phyloP scores from a whole-genome alignment of 2,329 filamentous ascomycete genomes.

The Stagonosporopsis rhizophila region DNA sequence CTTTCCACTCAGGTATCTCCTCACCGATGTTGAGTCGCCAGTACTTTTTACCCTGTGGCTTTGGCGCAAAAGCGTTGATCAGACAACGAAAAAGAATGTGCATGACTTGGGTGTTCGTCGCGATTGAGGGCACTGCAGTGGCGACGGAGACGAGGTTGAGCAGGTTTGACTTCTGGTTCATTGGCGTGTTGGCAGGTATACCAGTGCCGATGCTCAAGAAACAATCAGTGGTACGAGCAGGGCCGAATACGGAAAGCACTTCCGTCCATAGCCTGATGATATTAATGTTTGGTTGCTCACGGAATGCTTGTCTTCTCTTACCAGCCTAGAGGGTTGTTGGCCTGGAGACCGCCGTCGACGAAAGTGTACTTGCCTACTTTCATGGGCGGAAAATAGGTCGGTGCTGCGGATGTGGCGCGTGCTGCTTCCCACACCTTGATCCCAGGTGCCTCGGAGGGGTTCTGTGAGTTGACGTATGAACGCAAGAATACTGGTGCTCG shows the following conservation, averaged over 20 bases:
- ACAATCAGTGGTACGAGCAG: conserved; percentile 10
- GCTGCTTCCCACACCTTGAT: conserved; percentile 16
- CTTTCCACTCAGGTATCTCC: conserved; percentile 5
- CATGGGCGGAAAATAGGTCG: conserved; percentile 10
- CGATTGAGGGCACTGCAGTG: not conserved
- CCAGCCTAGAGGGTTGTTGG: conserved; percentile 3
- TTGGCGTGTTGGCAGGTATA: conserved; percentile 2
- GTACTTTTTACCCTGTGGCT: not conserved
- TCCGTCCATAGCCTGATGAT: conserved; percentile 17
- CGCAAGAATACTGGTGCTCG: not conserved
- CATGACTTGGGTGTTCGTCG: conserved; percentile 2
- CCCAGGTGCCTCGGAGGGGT: not conserved
- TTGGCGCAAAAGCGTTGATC: conserved; percentile 9
- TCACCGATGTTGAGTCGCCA: conserved; percentile 7
- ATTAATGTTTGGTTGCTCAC: not conserved
- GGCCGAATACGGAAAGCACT: conserved; percentile 3
- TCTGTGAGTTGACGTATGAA: conserved; percentile 1
- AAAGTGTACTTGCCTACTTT: conserved; percentile 3
- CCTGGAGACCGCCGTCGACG: conserved; percentile 4
- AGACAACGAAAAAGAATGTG: conserved; percentile 6
- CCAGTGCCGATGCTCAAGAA: conserved; percentile 18
- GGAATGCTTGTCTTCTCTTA: not conserved
- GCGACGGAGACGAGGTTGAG: not conserved
- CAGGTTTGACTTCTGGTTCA: not conserved
- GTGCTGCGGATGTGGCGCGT: conserved; percentile 16